phyloP scores from a whole-genome alignment of 306 rosid genomes.

The Fragaria nilgerrensis region DNA sequence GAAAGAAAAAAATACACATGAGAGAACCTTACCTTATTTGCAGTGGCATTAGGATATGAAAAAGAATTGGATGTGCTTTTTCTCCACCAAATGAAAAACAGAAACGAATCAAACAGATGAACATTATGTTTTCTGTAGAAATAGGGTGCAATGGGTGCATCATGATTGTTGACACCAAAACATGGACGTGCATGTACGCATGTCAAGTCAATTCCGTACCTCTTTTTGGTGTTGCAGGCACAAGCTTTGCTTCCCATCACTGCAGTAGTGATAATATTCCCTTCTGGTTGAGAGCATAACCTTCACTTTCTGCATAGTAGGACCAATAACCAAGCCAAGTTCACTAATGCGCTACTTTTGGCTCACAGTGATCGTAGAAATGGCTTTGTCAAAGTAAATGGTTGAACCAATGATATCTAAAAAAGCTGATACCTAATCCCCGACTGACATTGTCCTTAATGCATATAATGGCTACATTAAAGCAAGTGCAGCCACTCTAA shows the following conservation, averaged over 20 bases:
- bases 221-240: constrained; percentile 14
- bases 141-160: not conserved
- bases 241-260: constrained; percentile 9
- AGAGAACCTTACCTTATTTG: too few relatives aligned
- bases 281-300: constrained; percentile 18
- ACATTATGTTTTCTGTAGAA: not conserved
- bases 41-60: too few relatives aligned
- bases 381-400: constrained; percentile 30
- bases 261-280: constrained; percentile 23
- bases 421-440: constrained; percentile 31
- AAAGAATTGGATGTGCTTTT: not conserved
- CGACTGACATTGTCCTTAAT: constrained; percentile 39
- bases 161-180: not conserved
- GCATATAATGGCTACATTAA: constrained; percentile 34
- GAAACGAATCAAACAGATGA: not conserved
- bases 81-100: not conserved
- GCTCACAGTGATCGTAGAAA: constrained; percentile 29
- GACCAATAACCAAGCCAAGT: constrained; percentile 38
- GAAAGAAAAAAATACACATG: too few relatives aligned
- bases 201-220: constrained; percentile 28
- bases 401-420: constrained; percentile 17
- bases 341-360: constrained; percentile 27
- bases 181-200: not conserved
- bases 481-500: constrained; percentile 49
- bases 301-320: constrained; percentile 35